These are phyloP conservation scores for Spongispora temasekensis DNA, from an alignment of 1,284 basidiomycete genomes.

Conservation along the genomic window DNA sequence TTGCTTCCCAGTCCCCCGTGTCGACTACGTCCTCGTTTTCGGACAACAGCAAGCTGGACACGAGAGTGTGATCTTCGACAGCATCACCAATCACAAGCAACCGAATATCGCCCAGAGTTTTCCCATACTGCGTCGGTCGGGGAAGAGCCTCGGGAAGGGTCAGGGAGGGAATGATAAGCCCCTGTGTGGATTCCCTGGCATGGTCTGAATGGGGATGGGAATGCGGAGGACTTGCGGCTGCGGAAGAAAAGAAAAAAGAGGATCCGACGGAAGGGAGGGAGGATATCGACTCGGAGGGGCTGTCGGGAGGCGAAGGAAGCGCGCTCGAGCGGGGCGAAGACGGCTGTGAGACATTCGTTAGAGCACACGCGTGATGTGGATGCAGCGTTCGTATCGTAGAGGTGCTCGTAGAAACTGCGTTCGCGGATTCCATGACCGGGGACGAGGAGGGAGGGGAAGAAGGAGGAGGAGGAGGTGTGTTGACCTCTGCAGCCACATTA, in stretches of 20 bases:
- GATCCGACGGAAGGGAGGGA: slow-evolving; percentile 74
- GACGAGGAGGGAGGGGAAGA: slow-evolving; percentile 5
- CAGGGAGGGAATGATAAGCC: slow-evolving; percentile 71
- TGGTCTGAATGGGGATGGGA: slow-evolving; percentile 46
- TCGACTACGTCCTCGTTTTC: slow-evolving; percentile 69
- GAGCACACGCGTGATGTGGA: slow-evolving; percentile 29
- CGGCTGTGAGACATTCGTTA: slow-evolving; percentile 27
- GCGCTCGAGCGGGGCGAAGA: slow-evolving; percentile 50
- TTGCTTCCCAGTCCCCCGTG: slow-evolving; percentile 54
- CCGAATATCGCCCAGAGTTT: slow-evolving; percentile 61
- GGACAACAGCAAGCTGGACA: slow-evolving; percentile 47
- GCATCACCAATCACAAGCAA: slow-evolving; percentile 54
- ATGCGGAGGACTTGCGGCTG: slow-evolving; percentile 54
- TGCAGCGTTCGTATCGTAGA: slow-evolving; percentile 27
- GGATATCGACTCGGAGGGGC: slow-evolving; percentile 62
- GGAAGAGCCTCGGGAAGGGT: slow-evolving; percentile 58
- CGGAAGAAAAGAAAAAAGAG: slow-evolving; percentile 75
- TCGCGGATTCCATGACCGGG: slow-evolving; percentile 25
- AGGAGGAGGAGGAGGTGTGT: no score
- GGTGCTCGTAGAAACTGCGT: slow-evolving; percentile 23
- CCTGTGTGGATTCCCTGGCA: slow-evolving; percentile 46
- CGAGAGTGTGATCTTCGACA: slow-evolving; percentile 30
- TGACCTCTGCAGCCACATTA: slow-evolving; percentile 12
- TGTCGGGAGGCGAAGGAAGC: slow-evolving; percentile 55
- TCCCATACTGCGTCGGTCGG: slow-evolving; percentile 61